Percentiles rank a stretch among this genome's conserved stretches.
Conservation (phyloP, 805 yeast genomes). For the Kockiozyma suomiensis region DNA sequence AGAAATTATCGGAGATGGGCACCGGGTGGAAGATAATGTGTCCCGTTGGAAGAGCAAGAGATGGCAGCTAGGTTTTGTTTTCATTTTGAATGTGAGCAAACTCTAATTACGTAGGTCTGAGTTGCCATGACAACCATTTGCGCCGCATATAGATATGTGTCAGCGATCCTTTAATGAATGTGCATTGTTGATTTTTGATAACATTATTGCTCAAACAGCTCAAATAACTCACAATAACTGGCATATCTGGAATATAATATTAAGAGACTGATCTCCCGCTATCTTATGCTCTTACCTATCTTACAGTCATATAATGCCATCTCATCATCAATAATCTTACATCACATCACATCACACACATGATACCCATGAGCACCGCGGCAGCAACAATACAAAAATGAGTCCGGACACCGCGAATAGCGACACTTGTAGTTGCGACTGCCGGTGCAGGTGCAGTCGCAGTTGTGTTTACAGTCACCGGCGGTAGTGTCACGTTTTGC, state of each 20-base stretch:
- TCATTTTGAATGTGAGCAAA: neutral
- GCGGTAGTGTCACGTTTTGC: constrained; percentile 5
- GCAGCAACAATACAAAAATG: neutral
- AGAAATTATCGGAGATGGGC: neutral
- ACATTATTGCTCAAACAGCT: too few relatives aligned
- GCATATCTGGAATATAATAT: too few relatives aligned
- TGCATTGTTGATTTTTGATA: neutral
- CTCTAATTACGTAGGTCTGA: neutral
- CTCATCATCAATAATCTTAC: too few relatives aligned
- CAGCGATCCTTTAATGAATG: neutral
- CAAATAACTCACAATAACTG: too few relatives aligned
- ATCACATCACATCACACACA: neutral
- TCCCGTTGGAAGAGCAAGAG: neutral
- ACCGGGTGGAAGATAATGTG: neutral
- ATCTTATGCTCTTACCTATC: too few relatives aligned
- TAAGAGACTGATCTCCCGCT: too few relatives aligned
- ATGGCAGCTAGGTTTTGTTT: neutral
- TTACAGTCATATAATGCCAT: too few relatives aligned
- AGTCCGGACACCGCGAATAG: neutral
- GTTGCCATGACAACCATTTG: constrained; percentile 2
- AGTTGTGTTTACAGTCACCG: neutral
- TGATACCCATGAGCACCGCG: neutral
- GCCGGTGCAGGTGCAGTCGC: neutral
- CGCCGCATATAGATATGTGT: neutral
- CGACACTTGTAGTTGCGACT: neutral